Percentiles rank a stretch among this genome's conserved stretches.
phyloP scores from a whole-genome alignment of 768 basidiomycete genomes.

The Boletus pseudopeckii region DNA sequence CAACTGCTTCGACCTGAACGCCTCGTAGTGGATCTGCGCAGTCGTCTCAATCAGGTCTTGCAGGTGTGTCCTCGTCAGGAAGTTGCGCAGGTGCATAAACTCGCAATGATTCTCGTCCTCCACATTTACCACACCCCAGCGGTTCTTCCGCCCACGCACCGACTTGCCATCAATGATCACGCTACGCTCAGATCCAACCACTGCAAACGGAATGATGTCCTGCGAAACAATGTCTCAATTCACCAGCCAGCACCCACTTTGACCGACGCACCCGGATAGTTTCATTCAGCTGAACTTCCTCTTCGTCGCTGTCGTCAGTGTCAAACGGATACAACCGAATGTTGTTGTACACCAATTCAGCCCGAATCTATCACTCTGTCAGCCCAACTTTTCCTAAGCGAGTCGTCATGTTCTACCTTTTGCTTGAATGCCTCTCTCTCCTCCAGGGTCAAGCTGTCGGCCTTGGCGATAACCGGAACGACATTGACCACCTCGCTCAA shows the following conservation, averaged over 20 bases:
- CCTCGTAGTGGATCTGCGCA: conserved; percentile 98
- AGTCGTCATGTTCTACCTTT: conserved; percentile 49
- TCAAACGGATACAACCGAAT: conserved; percentile 97
- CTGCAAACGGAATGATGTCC: conserved; percentile 94
- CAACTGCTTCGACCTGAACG: conserved; percentile 98
- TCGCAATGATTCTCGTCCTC: conserved; percentile 98
- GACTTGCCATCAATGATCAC: conserved; percentile 95
- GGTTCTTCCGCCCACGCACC: conserved; percentile 94
- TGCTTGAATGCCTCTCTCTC: conserved; percentile 92
- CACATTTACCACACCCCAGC: conserved; percentile 98
- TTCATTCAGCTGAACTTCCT: conserved; percentile 88
- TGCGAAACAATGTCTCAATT: conserved; percentile 31
- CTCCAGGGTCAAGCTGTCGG: conserved; percentile 89
- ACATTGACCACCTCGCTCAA: conserved; percentile 98
- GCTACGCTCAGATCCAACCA: conserved; percentile 95
- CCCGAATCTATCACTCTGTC: conserved; percentile 68
- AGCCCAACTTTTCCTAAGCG: background rate
- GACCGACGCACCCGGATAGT: conserved; percentile 71
- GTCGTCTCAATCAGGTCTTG: conserved; percentile 99
- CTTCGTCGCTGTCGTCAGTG: conserved; percentile 91
- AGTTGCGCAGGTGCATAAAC: conserved; percentile 95
- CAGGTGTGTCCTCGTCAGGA: conserved; percentile 93
- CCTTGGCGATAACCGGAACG: conserved; percentile 98
- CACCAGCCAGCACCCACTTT: background rate
- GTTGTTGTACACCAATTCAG: conserved; percentile 86